Percentiles rank a stretch among this genome's conserved stretches.
Evolutionary conservation across 441 rosid genomes (phyloP).

Genomic region (Mallotus japonicus): DNA sequence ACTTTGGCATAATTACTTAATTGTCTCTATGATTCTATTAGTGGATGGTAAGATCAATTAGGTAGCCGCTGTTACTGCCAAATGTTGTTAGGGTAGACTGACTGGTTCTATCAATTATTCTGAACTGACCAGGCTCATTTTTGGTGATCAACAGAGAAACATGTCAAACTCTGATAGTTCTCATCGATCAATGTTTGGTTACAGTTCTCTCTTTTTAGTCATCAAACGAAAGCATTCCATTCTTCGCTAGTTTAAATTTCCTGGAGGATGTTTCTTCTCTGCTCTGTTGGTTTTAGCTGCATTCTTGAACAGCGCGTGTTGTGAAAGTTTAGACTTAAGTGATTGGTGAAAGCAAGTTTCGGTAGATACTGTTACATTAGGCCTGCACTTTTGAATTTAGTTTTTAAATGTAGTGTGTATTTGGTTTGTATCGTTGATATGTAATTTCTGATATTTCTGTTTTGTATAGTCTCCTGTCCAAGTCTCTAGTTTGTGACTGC

Average conservation of each 20-base stretch:
- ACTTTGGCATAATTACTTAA: background rate
- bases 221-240: background rate
- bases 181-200: background rate
- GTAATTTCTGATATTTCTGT: too few species aligned
- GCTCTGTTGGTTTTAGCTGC: background rate
- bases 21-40: background rate
- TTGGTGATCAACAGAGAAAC: too few species aligned
- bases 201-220: background rate
- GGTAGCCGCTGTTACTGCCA: too few species aligned
- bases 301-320: too few species aligned
- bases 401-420: background rate
- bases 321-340: too few species aligned
- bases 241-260: background rate
- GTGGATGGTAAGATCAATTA: background rate
- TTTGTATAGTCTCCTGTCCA: background rate
- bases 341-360: background rate
- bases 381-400: background rate
- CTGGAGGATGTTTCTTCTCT: background rate
- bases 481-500: background rate
- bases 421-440: background rate
- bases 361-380: background rate
- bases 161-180: background rate
- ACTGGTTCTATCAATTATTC: background rate
- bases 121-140: too few species aligned
- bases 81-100: background rate